Evolutionary conservation across 768 basidiomycete genomes (phyloP).

Genomic region (Butyriboletus loyo): DNA sequence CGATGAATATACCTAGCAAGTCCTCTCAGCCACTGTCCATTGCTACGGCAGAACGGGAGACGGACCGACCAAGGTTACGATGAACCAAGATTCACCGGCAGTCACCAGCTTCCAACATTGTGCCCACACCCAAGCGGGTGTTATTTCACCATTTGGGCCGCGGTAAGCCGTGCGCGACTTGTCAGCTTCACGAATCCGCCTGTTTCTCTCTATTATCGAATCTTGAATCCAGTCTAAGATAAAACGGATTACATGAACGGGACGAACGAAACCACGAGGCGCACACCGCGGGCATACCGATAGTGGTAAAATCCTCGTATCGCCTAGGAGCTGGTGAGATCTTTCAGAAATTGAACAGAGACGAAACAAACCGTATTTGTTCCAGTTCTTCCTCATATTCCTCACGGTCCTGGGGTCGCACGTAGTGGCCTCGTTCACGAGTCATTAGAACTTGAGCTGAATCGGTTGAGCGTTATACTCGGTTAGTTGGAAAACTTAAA

Average conservation of each 20-base stretch:
- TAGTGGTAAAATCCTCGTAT: constrained; percentile 94
- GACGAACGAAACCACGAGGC: constrained; percentile 12
- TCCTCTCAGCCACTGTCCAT: constrained; percentile 1
- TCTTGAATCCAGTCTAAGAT: constrained; percentile 93
- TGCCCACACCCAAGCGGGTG: constrained; percentile 58
- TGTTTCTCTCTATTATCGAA: constrained; percentile 82
- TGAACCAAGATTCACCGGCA: constrained; percentile 88
- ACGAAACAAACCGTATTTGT: constrained; percentile 51
- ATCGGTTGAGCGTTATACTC: not conserved
- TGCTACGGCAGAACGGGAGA: constrained; percentile 10
- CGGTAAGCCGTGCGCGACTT: constrained; percentile 41
- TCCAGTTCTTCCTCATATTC: constrained; percentile 66
- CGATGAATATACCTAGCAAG: constrained; percentile 77
- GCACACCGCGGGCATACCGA: constrained; percentile 54
- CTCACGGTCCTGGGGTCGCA: constrained; percentile 28
- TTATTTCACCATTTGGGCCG: constrained; percentile 49
- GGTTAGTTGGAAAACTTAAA: not conserved
- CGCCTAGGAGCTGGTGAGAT: constrained; percentile 49
- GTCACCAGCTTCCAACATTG: constrained; percentile 57
- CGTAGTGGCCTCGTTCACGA: constrained; percentile 21
- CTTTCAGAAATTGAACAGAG: not conserved
- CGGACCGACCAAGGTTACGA: constrained; percentile 87
- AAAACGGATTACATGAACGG: constrained; percentile 6
- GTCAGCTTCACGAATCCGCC: constrained; percentile 61
- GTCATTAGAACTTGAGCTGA: constrained; percentile 18